phyloP scores from a whole-genome alignment of 2,329 filamentous ascomycete species.

The Lachnellula suecica region DNA sequence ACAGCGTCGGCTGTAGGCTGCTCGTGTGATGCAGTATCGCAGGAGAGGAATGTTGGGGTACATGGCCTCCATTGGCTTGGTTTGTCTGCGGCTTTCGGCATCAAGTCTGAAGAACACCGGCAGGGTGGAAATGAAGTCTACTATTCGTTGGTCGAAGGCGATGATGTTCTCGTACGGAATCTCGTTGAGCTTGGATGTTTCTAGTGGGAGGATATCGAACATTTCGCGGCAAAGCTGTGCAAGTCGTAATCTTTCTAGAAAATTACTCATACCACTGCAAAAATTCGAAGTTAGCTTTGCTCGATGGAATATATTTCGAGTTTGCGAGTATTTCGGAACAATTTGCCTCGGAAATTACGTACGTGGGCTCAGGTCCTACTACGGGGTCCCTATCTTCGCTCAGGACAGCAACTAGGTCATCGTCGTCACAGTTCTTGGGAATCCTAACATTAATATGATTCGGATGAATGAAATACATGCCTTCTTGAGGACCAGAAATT shows the following conservation, averaged over 20 bases:
- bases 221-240: constrained; percentile 37
- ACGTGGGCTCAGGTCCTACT: constrained; percentile 31
- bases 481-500: constrained; percentile 32
- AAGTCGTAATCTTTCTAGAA: constrained; percentile 34
- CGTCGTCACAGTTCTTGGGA: constrained; percentile 35
- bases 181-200: constrained; percentile 9
- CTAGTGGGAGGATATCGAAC: constrained; percentile 32
- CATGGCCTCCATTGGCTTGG: constrained; percentile 9
- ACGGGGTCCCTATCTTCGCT: constrained; percentile 24
- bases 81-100: constrained; percentile 15
- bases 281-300: no score
- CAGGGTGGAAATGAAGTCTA: constrained; percentile 29
- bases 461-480: constrained; percentile 35
- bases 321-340: no score
- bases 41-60: constrained; percentile 29
- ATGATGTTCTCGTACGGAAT: constrained; percentile 30
- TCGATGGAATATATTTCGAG: no score
- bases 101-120: constrained; percentile 35
- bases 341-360: no score
- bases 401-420: constrained; percentile 32
- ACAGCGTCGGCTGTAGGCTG: constrained; percentile 34
- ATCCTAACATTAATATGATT: constrained; percentile 36
- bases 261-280: constrained; percentile 38
- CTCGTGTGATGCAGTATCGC: constrained; percentile 34
- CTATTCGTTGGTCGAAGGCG: constrained; percentile 34